Percentiles rank a stretch among this genome's conserved stretches.
Evolutionary conservation across 139 green algal genomes (phyloP).

Genomic region (Nannochloris sp.): DNA sequence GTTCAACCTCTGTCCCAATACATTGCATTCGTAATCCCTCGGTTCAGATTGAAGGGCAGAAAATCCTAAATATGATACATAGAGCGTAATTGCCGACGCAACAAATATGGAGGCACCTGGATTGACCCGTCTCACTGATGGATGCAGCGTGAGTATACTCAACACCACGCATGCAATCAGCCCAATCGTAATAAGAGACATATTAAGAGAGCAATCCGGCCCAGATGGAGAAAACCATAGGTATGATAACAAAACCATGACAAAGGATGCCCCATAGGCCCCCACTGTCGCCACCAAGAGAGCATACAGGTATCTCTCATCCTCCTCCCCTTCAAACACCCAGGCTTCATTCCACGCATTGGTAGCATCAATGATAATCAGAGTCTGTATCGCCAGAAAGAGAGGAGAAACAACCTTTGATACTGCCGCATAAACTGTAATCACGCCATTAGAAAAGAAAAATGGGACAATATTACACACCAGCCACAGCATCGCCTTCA

Average conservation of each 20-base stretch:
- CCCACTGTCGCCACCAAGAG: slow-evolving; percentile 69
- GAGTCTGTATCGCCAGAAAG: slow-evolving; percentile 92
- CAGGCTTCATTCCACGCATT: slow-evolving; percentile 86
- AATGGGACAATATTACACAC: slow-evolving; percentile 72
- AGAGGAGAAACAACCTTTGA: slow-evolving; percentile 74
- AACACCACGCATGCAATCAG: slow-evolving; percentile 63
- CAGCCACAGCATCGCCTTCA: slow-evolving; percentile 80
- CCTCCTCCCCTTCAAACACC: slow-evolving; percentile 69
- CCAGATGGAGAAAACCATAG: slow-evolving; percentile 79
- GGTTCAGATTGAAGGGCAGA: slow-evolving; percentile 74
- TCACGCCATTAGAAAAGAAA: slow-evolving; percentile 63
- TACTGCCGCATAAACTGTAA: slow-evolving; percentile 69
- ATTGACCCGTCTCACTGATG: slow-evolving; percentile 20
- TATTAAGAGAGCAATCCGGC: slow-evolving; percentile 78
- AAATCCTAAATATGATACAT: slow-evolving; percentile 88
- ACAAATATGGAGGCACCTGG: slow-evolving; percentile 71
- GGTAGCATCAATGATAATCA: slow-evolving; percentile 92
- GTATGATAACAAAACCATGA: slow-evolving; percentile 64
- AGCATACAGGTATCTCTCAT: slow-evolving; percentile 69
- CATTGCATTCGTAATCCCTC: slow-evolving; percentile 86
- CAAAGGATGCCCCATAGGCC: slow-evolving; percentile 50
- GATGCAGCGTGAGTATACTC: slow-evolving; percentile 51
- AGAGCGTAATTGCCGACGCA: slow-evolving; percentile 67
- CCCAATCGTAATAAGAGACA: slow-evolving; percentile 68
- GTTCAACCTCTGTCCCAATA: slow-evolving; percentile 56